Evolutionary conservation across 805 yeast genomes (phyloP).

Genomic region (Komagataella kurtzmanii): DNA sequence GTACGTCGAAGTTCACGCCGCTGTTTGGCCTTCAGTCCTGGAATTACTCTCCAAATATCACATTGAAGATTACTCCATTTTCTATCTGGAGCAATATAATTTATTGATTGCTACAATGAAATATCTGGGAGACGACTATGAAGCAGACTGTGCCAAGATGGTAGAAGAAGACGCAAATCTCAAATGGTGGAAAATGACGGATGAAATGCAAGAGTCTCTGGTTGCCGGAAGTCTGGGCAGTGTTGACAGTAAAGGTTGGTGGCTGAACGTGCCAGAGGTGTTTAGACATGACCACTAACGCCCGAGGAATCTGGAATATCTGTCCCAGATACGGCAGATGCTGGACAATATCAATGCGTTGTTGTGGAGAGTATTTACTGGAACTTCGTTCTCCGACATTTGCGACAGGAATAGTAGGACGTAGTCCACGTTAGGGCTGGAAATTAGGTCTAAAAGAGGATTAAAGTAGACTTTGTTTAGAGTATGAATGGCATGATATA

Average conservation of each 20-base stretch:
- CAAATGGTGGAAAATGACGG: slow-evolving; percentile 27
- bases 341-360: neutral
- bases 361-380: neutral
- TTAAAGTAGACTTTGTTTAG: neutral
- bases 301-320: neutral
- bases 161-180: slow-evolving; percentile 21
- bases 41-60: slow-evolving; percentile 19
- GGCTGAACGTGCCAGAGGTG: slow-evolving; percentile 23
- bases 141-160: slow-evolving; percentile 18
- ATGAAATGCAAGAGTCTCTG: slow-evolving; percentile 23
- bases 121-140: slow-evolving; percentile 25
- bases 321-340: neutral
- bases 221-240: slow-evolving; percentile 22
- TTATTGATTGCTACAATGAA: slow-evolving; percentile 23
- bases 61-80: slow-evolving; percentile 27
- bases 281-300: slow-evolving; percentile 18
- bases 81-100: slow-evolving; percentile 17
- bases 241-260: slow-evolving; percentile 25
- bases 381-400: neutral
- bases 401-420: neutral
- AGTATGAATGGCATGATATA: neutral
- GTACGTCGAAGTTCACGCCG: slow-evolving; percentile 19
- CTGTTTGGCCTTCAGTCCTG: slow-evolving; percentile 19
- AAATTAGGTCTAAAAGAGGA: neutral
- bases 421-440: neutral